Evolutionary conservation across 2,329 filamentous ascomycete species (phyloP).

Genomic region (Erysiphe neolycopersici): DNA sequence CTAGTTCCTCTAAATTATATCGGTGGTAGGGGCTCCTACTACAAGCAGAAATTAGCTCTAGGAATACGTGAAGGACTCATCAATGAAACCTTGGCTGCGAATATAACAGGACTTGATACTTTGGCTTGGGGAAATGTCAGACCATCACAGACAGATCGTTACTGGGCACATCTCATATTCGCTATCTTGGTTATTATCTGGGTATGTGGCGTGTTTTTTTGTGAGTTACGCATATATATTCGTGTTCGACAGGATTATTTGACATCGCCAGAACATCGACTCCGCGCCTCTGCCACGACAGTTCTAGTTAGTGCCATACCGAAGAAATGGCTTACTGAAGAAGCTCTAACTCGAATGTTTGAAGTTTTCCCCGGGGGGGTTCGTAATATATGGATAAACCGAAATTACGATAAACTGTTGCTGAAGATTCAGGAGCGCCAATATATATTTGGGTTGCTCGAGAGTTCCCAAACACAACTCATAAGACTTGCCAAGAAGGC

Average conservation of each 20-base stretch:
- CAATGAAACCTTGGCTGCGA: constrained; percentile 9
- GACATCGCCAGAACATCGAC: constrained; percentile 78
- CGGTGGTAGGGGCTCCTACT: constrained; percentile 31
- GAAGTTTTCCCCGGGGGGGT: constrained; percentile 93
- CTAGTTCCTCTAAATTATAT: constrained; percentile 63
- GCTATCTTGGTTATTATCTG: constrained; percentile 55
- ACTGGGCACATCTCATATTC: constrained; percentile 65
- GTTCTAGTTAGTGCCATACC: constrained; percentile 84
- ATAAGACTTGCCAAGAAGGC: constrained; percentile 57
- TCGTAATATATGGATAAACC: constrained; percentile 88
- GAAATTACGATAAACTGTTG: constrained; percentile 57
- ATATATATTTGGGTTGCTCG: constrained; percentile 41
- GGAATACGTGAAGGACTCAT: constrained; percentile 2
- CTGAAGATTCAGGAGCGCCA: constrained; percentile 62
- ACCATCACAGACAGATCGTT: constrained; percentile 34
- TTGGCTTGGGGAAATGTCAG: constrained; percentile 74
- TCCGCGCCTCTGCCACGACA: constrained; percentile 82
- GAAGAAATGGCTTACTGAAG: constrained; percentile 62
- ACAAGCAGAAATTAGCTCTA: constrained; percentile 10
- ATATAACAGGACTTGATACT: constrained; percentile 39
- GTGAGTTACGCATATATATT: constrained; percentile 67
- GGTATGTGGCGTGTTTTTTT: constrained; percentile 68
- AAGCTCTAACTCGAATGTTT: constrained; percentile 60
- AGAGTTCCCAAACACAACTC: constrained; percentile 60
- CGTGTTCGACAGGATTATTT: constrained; percentile 84